A percentile compares a stretch with the other conserved stretches of the same genome.
phyloP scores from a whole-genome alignment of 2,329 filamentous ascomycete species.

The Didymella segeticola region DNA sequence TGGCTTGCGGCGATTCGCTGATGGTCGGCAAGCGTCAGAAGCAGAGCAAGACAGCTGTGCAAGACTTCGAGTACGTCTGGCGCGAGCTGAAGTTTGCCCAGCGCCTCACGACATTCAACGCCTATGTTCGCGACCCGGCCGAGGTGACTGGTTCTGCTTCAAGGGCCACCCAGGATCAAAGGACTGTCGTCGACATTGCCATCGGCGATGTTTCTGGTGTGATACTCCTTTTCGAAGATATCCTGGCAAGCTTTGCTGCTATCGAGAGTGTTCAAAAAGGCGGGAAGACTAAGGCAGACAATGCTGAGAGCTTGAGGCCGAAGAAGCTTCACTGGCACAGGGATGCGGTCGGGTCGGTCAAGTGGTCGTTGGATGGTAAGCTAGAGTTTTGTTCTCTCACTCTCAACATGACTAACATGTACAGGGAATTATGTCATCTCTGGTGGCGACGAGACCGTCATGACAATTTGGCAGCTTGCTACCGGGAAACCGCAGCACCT shows the following conservation, averaged over 20 bases:
- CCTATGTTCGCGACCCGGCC: conserved; percentile 55
- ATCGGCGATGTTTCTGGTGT: conserved; percentile 78
- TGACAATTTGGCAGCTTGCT: conserved; percentile 93
- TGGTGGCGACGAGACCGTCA: conserved; percentile 85
- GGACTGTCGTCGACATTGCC: conserved; percentile 71
- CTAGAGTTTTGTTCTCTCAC: neutral
- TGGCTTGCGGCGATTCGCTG: conserved; percentile 61
- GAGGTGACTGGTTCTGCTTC: conserved; percentile 54
- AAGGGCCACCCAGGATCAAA: conserved; percentile 41
- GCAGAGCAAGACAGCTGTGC: conserved; percentile 40
- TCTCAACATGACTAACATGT: conserved; percentile 4
- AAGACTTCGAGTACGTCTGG: conserved; percentile 59
- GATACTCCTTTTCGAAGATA: conserved; percentile 82
- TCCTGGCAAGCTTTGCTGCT: conserved; percentile 63
- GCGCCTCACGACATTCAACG: conserved; percentile 57
- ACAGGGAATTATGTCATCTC: conserved; percentile 91
- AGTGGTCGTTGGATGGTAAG: conserved; percentile 91
- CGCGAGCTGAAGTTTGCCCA: conserved; percentile 64
- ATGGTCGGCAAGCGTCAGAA: conserved; percentile 64
- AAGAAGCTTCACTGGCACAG: conserved; percentile 91
- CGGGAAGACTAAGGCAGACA: conserved; percentile 27
- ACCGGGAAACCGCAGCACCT: conserved; percentile 82
- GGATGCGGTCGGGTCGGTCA: conserved; percentile 79
- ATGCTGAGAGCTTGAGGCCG: conserved; percentile 55
- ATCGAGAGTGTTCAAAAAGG: conserved; percentile 50